Conservation (phyloP, 192 early-diverging fungal species). For the Phycomyces nitens region DNA sequence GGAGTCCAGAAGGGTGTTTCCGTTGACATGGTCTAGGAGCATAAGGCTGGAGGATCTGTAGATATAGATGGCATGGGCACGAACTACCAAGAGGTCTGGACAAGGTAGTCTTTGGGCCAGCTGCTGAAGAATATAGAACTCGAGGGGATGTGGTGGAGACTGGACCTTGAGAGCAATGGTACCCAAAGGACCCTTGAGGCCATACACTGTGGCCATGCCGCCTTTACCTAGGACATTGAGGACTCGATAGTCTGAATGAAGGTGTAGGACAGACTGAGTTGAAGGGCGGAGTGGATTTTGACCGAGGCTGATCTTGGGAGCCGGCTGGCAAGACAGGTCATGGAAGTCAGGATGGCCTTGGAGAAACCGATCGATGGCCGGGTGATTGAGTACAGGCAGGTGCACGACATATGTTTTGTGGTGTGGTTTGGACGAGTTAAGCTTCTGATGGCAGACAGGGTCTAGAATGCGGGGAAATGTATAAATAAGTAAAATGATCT, state of each 20-base stretch:
- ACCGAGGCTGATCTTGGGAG: no score
- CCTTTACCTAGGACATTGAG: constrained; percentile 9
- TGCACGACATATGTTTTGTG: no score
- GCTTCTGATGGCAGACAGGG: no score
- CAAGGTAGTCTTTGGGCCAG: neutral
- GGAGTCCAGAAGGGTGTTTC: constrained; percentile 24
- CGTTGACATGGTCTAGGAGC: constrained; percentile 13
- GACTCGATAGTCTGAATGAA: neutral
- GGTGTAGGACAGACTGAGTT: neutral
- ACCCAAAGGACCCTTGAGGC: neutral
- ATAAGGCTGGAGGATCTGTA: constrained; percentile 26
- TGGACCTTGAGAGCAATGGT: constrained; percentile 23
- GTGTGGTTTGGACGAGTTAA: no score
- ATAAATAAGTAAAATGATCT: no score
- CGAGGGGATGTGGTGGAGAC: constrained; percentile 23
- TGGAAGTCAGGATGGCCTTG: no score
- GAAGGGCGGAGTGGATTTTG: no score
- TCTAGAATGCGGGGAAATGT: no score
- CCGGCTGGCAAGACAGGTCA: no score
- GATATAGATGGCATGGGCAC: constrained; percentile 5
- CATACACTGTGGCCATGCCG: constrained; percentile 11
- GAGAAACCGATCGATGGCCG: no score
- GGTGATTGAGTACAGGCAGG: no score
- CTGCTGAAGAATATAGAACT: constrained; percentile 32
- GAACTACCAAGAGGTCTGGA: neutral